These are phyloP conservation scores for Trametopsis cervina DNA, from an alignment of 768 basidiomycete species.

Conservation along the genomic window DNA sequence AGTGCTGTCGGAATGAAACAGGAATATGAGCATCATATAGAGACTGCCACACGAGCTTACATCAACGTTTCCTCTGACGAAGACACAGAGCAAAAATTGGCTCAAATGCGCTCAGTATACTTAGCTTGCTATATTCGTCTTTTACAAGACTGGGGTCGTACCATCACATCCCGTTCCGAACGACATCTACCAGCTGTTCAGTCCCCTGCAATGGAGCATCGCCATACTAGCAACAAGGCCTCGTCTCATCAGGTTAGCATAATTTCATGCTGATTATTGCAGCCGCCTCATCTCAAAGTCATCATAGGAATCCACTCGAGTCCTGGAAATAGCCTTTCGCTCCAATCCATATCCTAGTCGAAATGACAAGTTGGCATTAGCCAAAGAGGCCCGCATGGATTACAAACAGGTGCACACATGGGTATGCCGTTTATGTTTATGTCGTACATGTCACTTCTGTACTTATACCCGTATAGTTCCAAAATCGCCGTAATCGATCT, in stretches of 20 bases:
- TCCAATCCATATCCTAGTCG: constrained; percentile 17
- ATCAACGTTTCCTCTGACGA: too few species aligned
- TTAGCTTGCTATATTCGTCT: background rate
- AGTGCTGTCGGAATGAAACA: constrained; percentile 1
- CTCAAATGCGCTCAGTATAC: too few species aligned
- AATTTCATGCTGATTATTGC: too few species aligned
- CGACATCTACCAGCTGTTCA: too few species aligned
- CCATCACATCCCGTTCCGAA: too few species aligned
- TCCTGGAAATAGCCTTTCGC: constrained; percentile 17
- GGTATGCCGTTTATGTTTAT: constrained; percentile 11
- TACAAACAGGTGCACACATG: constrained; percentile 22
- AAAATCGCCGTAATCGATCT: constrained; percentile 18
- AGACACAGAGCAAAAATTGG: too few species aligned
- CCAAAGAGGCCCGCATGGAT: constrained; percentile 13
- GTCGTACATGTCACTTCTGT: background rate
- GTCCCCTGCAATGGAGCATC: too few species aligned
- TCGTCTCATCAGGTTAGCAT: too few species aligned
- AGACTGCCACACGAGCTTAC: background rate
- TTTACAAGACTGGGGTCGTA: too few species aligned
- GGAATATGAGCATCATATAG: background rate
- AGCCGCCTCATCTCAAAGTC: too few species aligned
- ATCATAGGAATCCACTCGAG: constrained; percentile 13
- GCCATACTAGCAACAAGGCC: too few species aligned
- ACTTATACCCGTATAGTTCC: constrained; percentile 15
- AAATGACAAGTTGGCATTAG: constrained; percentile 18